Base-by-base conservation (phyloP, 108 stramenopile genomes). In the Cylindrotheca fusiformis region DNA sequence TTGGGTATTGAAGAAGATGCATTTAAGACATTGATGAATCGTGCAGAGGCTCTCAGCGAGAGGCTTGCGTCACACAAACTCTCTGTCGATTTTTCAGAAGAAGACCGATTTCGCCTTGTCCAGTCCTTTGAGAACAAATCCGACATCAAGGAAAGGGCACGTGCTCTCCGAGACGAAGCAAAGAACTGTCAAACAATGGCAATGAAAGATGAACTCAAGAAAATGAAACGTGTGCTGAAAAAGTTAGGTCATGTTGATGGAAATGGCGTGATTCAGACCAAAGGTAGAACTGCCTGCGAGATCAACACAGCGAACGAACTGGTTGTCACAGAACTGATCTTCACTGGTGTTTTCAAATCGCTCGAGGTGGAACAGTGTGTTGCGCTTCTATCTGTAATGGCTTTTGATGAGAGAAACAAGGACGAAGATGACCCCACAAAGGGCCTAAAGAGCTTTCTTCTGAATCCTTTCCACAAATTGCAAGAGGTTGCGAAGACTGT, bases 211-310 rank as follows among this genome's bases (percentile, higher is more conserved):
- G 97, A 98, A 27, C 68, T 98, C 68, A 89, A 83, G 36, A 83
- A 90, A 46, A 99, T 98, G 97, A 97, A 97, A 71, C 71, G 85
- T 6, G 97, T 98, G 14, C 78, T 99, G 59, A 91, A 88, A 25
- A 78, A 92, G 28, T 84, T 99, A 23, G 98, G 97, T 17, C 95
- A 98, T 69, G 95, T 96, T 5, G 91, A 97, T 72, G 75, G 79
- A 30, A 82, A 93, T 14, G 96, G 89, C 4, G 95, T 99, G 46
- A 94, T 99, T 58, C 93, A 96, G 68, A 90, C 96, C 19, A 99
- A 99, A 71, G 99, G 99, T 21, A 74, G 97, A 32, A 93, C 96
- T n/a, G 98, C 97, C 4, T 98, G 97, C 63, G 99, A 99, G 76
- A 82, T 99, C 66, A 97, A 97, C 67, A 97, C 97, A 3, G 94